Conservation (phyloP, 148 eudicot genomes). For the Rhododendron mucronatum region DNA sequence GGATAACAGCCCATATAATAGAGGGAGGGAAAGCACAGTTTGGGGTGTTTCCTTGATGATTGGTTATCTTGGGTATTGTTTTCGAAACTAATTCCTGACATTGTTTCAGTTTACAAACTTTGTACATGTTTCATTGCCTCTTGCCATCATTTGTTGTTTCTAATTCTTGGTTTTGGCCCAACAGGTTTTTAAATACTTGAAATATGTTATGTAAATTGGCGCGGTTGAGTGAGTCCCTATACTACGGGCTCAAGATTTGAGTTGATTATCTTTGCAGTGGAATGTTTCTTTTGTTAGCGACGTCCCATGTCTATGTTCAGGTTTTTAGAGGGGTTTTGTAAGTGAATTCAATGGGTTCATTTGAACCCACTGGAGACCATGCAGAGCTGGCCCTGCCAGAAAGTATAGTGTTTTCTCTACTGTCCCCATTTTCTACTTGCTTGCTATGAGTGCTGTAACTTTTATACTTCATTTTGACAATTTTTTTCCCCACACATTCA, state of each 20-base stretch:
- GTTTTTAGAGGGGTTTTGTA: not conserved
- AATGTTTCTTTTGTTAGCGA: not conserved
- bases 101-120: not conserved
- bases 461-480: not conserved
- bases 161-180: not conserved
- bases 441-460: not conserved
- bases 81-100: not conserved
- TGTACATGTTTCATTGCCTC: not conserved
- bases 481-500: not conserved
- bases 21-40: slow-evolving; percentile 81
- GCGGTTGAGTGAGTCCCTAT: not conserved
- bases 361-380: not conserved
- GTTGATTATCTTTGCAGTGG: not conserved
- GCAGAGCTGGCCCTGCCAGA: not conserved
- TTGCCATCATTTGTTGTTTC: not conserved
- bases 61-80: slow-evolving; percentile 92
- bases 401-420: not conserved
- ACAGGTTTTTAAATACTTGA: not conserved
- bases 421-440: not conserved
- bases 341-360: not conserved
- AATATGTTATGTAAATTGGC: not conserved
- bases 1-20: slow-evolving; percentile 71
- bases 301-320: not conserved
- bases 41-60: slow-evolving; percentile 98
- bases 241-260: not conserved